Evolutionary conservation across 2,329 filamentous ascomycete species (phyloP), one percentile per base, ranked within the genome.

Genomic region (Cylindrodendrum hubeiense): DNA sequence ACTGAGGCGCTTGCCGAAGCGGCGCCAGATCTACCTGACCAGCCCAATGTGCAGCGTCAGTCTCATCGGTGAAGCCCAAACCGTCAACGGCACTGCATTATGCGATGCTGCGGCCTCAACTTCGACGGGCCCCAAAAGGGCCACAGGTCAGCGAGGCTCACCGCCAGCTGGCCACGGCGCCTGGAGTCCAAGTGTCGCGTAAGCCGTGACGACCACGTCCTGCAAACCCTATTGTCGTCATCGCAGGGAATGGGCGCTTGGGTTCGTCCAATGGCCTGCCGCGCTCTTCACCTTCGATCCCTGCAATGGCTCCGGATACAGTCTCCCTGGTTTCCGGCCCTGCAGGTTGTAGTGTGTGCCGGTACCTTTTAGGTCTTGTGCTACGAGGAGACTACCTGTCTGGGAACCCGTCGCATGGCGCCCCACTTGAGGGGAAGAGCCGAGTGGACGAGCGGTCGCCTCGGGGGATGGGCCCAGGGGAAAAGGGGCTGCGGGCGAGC

Each of bases 361-460:
- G 69, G 72, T 70, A 72, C 65, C 66, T 60, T 66, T 64, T 58
- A 71, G 63, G 69, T 67, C 68, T 68, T 66, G 63, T 67, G 62
- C 68, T 70, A 72, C 72, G 59, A 71, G 51, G 56, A 66, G 61
- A 43, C 71, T 73, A 71, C 71, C 63, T 67, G 65, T 67, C 65
- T 66, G 43, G 60, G 43, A 67, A 55, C 54, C 44, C 60, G 71
- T 75, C 73, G 72, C 73, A 75, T 75, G 73, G 72, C 72, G 68
- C 73, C 73, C 72, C 73, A 60, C 73, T 53, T 10, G 54, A 73
- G 73, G 73, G 73, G 71, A 71, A 65, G 61, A 75, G 73, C 73
- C 73, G 73, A 75, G 65, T 75, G 73, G 73, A 53, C 59, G 53
- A 61, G 30, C 53, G 52, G 53, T 52, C 50, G 63, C 61, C 56